These are phyloP conservation scores for Calonectria ilicicola DNA, from an alignment of 2,329 filamentous ascomycete species.

Conservation along the genomic window DNA sequence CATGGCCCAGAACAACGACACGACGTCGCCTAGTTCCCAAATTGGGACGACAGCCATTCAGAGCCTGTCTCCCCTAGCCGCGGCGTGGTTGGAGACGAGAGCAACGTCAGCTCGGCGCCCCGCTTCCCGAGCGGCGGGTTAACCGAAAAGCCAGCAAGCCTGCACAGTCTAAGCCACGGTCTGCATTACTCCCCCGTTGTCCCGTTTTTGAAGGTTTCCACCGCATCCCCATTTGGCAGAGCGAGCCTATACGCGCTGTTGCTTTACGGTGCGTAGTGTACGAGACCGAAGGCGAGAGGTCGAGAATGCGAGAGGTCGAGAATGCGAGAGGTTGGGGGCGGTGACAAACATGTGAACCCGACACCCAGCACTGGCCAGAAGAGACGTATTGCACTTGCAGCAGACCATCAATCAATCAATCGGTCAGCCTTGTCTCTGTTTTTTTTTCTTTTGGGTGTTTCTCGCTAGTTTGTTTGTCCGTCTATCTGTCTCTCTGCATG, in stretches of 20 bases:
- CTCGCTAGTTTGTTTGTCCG: background rate
- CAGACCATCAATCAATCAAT: background rate
- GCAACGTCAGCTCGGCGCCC: constrained; percentile 10
- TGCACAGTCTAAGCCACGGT: constrained; percentile 41
- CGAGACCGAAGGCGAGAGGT: background rate
- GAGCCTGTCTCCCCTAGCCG: background rate
- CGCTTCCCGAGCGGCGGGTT: constrained; percentile 33
- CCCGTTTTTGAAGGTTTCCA: constrained; percentile 1
- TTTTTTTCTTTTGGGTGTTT: no score
- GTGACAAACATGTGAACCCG: constrained; percentile 5
- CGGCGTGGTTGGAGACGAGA: background rate
- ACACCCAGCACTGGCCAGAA: background rate
- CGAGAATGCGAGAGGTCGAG: background rate
- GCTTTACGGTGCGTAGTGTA: background rate
- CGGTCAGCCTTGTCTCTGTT: background rate
- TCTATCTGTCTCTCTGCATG: background rate
- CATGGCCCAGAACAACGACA: background rate
- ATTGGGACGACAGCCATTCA: background rate
- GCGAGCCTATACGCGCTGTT: background rate
- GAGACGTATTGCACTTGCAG: background rate
- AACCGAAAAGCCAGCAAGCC: constrained; percentile 25
- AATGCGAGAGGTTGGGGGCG: background rate
- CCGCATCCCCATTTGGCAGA: background rate
- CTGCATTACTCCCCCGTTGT: constrained; percentile 13
- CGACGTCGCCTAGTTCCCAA: background rate